phyloP scores from a whole-genome alignment of 2,329 filamentous ascomycete genomes.

The Colletotrichum australisinense region DNA sequence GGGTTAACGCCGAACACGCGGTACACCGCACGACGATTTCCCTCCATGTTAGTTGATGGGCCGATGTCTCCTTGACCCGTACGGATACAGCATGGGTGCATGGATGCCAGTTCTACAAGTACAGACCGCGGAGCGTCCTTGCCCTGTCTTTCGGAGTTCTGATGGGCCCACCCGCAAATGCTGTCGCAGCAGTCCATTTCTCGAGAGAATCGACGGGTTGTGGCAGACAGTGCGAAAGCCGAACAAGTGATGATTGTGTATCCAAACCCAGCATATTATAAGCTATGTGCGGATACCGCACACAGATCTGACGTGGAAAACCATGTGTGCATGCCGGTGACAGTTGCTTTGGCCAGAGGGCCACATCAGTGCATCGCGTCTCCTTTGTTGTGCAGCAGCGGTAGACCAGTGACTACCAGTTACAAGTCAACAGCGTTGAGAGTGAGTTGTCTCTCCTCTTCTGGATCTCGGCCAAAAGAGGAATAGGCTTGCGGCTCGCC shows the following conservation, averaged over 20 bases:
- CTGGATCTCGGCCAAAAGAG: slow-evolving; percentile 8
- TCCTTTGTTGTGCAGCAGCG: slow-evolving; percentile 20
- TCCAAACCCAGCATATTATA: background rate
- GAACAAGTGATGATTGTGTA: background rate
- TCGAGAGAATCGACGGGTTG: background rate
- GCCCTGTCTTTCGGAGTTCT: slow-evolving; percentile 2
- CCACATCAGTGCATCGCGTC: background rate
- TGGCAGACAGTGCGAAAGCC: background rate
- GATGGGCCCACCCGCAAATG: slow-evolving; percentile 16
- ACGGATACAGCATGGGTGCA: background rate
- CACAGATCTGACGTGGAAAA: background rate
- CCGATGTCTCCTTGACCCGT: background rate
- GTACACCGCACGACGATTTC: background rate
- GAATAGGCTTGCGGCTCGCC: slow-evolving; percentile 16
- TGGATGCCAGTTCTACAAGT: slow-evolving; percentile 8
- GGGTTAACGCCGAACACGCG: background rate
- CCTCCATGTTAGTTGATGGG: background rate
- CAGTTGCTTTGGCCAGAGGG: background rate
- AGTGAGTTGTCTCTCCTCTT: background rate
- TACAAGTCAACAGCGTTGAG: background rate
- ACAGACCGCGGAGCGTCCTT: background rate
- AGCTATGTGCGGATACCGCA: background rate
- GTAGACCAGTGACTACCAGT: background rate
- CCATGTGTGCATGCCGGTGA: background rate
- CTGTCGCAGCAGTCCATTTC: background rate